Conservation (phyloP, 495 filamentous ascomycete species). For the Usnea hakonensis region DNA sequence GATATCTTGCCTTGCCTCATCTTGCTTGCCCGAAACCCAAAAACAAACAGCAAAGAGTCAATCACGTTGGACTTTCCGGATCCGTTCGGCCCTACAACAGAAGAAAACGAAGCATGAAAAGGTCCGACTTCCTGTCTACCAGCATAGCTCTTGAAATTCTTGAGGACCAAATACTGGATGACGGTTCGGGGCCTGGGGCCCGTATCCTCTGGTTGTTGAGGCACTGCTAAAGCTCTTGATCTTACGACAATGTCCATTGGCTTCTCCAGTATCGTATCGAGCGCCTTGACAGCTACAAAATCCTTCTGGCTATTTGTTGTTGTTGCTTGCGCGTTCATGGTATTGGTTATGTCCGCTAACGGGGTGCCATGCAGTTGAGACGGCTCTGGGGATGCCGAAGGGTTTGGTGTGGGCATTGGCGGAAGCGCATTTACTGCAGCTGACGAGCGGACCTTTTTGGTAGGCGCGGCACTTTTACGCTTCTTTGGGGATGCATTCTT, state of each 20-base stretch:
- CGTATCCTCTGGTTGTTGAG: conserved; percentile 56
- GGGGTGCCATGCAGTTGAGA: conserved; percentile 52
- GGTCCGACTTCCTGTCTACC: conserved; percentile 91
- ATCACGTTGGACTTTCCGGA: conserved; percentile 99
- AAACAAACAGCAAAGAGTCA: conserved; percentile 94
- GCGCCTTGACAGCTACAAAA: conserved; percentile 61
- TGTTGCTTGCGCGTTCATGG: conserved; percentile 53
- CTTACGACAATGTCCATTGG: conserved; percentile 94
- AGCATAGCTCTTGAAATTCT: conserved; percentile 98
- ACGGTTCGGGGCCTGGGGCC: conserved; percentile 79
- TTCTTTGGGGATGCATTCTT: conserved; percentile 58
- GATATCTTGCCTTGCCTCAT: conserved; percentile 99
- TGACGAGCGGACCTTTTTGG: conserved; percentile 46
- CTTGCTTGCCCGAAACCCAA: conserved; percentile 96
- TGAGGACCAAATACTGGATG: conserved; percentile 81
- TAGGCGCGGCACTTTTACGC: conserved; percentile 59
- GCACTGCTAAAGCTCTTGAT: conserved; percentile 62
- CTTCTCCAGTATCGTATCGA: conserved; percentile 69
- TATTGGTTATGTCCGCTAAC: conserved; percentile 68
- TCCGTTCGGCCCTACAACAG: conserved; percentile 94
- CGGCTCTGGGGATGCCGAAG: conserved; percentile 47
- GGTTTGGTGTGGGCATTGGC: conserved; percentile 52
- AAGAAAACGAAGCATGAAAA: conserved; percentile 97
- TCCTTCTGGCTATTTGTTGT: conserved; percentile 36
- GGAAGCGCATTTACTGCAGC: conserved; percentile 32